Base-by-base conservation (phyloP, 2,329 filamentous ascomycete genomes). In the Hymenotorrendiella dingleyae region DNA sequence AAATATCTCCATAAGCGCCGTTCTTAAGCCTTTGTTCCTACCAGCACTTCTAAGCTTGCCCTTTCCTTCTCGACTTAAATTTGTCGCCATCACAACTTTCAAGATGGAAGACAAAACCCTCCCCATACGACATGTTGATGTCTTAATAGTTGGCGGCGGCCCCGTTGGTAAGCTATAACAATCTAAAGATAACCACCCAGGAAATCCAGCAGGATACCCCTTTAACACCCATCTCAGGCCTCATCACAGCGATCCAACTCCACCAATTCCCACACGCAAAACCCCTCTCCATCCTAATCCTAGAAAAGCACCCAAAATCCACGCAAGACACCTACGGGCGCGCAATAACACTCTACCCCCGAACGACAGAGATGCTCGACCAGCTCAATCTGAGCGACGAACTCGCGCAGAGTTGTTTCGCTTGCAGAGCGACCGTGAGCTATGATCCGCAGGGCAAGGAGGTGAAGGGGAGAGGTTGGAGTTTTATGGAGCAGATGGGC, bases 331-430 rank as follows among this genome's bases (percentile, higher is more conserved):
- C 66, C n/a, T 74, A 72, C 55, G 73, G 73, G 12, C 67, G 73
- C 6, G 73, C 73, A 10, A 73, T 74, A 45, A 73, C 73, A 0
- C 66, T 77, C 2, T 77, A 69, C 45, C 70, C 72, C 1, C 63
- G 73, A 1, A 70, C 67, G 5, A 63, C 62, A 30, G 73, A 77
- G 56, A 68, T 74, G 57, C 65, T 78, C 1, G 70, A 74, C 40
- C 71, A 74, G 46, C 62, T 76, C 2, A 67, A 64, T 19, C 63
- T 76, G 6, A 65, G 67, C 2, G 70, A 75, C 20, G 60, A 66
- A 6, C 64, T 77, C 27, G 63, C 71, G 3, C 73, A 76, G 55
- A 61, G 70, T 40, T 73, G 72, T 46, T 75, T 76, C 52, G 70
- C 71, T 1, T 73, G 71, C 43, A 65, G 71, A 21, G 63, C 64